A percentile compares a stretch with the other conserved stretches of the same genome.
Evolutionary conservation across 176 grass and related monocot genomes (phyloP).

Genomic region (Areca catechu): DNA sequence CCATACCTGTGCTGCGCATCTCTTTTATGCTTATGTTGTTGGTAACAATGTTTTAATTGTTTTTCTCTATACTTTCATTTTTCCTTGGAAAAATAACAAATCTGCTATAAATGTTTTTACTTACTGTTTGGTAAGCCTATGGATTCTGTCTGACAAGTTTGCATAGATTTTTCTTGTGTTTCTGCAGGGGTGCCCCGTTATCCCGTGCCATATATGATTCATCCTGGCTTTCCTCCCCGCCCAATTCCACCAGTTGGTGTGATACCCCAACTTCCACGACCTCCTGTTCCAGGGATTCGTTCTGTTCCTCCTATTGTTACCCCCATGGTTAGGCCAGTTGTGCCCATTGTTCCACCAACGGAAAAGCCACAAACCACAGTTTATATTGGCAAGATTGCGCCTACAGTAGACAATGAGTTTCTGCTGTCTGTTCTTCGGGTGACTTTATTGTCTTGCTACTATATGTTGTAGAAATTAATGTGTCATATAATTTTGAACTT

Average conservation of each 20-base stretch:
- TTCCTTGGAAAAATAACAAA: too few species aligned
- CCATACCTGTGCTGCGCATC: constrained; percentile 25
- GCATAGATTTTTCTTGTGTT: constrained; percentile 34
- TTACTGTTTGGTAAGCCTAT: neutral
- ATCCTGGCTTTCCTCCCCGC: constrained; percentile 52
- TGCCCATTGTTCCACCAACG: constrained; percentile 29
- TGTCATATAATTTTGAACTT: too few species aligned
- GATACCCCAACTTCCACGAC: constrained; percentile 13
- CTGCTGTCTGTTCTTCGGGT: constrained; percentile 84
- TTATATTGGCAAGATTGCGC: constrained; percentile 93
- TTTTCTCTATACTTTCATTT: constrained; percentile 5
- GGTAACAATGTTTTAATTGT: constrained; percentile 28
- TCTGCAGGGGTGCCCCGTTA: constrained; percentile 37
- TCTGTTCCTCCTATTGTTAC: constrained; percentile 39
- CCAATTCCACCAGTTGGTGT: constrained; percentile 47
- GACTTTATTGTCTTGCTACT: constrained; percentile 5
- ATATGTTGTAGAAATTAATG: too few species aligned
- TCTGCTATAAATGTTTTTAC: too few species aligned
- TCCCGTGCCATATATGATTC: constrained; percentile 51
- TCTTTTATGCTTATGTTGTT: constrained; percentile 29
- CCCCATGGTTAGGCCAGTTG: constrained; percentile 41
- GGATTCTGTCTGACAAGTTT: constrained; percentile 31
- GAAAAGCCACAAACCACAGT: constrained; percentile 96
- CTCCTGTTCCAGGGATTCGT: constrained; percentile 42
- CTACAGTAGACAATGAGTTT: constrained; percentile 91